Conservation (phyloP, 306 rosid species). For the Adenanthera pavonina region DNA sequence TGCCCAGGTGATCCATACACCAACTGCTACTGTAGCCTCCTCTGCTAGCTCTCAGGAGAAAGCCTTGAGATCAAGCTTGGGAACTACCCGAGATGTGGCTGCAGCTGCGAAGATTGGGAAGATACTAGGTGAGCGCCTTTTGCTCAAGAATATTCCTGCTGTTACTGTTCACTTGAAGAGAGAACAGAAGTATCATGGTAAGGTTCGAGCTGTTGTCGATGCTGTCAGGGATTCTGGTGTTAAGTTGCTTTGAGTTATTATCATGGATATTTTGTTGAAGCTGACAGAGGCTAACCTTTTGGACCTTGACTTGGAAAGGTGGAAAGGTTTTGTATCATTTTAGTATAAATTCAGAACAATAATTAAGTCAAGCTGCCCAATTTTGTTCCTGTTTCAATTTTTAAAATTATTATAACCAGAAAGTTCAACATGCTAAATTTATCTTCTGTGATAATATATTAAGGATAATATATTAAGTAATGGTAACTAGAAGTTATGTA, state of each 20-base stretch:
- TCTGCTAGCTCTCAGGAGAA: constrained; percentile 87
- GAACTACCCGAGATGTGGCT: constrained; percentile 69
- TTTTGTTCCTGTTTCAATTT: constrained; percentile 1
- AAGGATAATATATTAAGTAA: too few relatives aligned
- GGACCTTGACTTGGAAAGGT: constrained; percentile 11
- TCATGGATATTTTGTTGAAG: constrained; percentile 31
- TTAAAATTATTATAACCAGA: neutral
- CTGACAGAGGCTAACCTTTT: constrained; percentile 15
- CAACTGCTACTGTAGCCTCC: constrained; percentile 84
- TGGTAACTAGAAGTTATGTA: neutral
- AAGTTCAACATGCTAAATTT: neutral
- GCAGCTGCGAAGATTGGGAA: constrained; percentile 92
- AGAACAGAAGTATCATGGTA: constrained; percentile 94
- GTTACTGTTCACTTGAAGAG: constrained; percentile 79
- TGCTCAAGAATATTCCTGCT: constrained; percentile 65
- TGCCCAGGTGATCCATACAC: constrained; percentile 79
- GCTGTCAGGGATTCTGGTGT: constrained; percentile 77
- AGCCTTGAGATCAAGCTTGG: constrained; percentile 67
- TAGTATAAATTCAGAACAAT: constrained; percentile 24
- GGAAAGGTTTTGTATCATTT: constrained; percentile 20
- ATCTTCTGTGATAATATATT: neutral
- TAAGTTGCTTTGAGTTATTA: constrained; percentile 58
- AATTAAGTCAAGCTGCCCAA: neutral
- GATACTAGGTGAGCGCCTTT: constrained; percentile 62
- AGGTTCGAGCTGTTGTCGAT: constrained; percentile 82